phyloP scores from a whole-genome alignment of 352 stramenopile species.

The Globisporangium lucens region DNA sequence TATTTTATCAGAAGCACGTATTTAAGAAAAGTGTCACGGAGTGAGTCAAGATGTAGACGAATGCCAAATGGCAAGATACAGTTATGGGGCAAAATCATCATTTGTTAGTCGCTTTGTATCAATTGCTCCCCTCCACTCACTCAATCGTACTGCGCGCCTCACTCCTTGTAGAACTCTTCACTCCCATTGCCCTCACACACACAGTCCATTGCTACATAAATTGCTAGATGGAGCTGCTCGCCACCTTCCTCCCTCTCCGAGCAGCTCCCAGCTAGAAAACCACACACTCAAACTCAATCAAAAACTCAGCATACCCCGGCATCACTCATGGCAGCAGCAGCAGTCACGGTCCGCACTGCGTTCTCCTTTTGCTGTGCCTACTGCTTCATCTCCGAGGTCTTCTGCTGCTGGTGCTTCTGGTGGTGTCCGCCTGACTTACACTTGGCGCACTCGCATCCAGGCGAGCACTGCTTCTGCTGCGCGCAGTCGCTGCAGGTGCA shows the following conservation, averaged over 20 bases:
- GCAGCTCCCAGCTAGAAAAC: neutral
- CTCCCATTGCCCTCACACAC: neutral
- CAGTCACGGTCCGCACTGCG: neutral
- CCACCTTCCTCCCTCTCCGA: neutral
- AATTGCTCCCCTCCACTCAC: neutral
- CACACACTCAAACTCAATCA: neutral
- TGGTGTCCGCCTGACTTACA: slow-evolving; percentile 2
- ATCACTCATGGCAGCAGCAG: neutral
- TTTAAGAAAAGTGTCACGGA: neutral
- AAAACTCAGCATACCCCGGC: neutral
- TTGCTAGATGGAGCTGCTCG: neutral
- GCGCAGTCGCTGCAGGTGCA: neutral
- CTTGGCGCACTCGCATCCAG: neutral
- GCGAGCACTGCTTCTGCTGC: neutral
- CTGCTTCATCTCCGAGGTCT: neutral
- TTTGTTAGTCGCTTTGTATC: neutral
- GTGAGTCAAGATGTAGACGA: neutral
- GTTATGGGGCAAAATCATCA: neutral
- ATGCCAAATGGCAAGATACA: neutral
- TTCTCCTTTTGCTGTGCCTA: neutral
- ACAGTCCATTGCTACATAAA: neutral
- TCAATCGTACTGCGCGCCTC: neutral
- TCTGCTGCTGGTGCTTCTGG: neutral
- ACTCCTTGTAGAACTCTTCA: neutral
- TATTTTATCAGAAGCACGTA: neutral